Conservation (phyloP, 73 alveolate species). For the Blepharisma japonicum region DNA sequence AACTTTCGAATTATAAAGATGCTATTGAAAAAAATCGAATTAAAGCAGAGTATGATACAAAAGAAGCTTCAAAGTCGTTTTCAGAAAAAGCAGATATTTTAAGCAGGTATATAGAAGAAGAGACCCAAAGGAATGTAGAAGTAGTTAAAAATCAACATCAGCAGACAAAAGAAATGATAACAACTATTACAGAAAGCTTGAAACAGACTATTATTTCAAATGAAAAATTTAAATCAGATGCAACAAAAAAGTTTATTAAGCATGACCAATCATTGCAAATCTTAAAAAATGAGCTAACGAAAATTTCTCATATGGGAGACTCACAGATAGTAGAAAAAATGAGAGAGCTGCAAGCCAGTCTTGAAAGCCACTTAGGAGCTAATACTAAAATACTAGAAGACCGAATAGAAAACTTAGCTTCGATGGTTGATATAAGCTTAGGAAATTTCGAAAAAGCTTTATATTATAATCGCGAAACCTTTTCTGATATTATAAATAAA, state of each 20-base stretch:
- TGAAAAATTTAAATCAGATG: slow-evolving; percentile 53
- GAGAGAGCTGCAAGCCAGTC: slow-evolving; percentile 60
- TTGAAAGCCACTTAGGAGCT: slow-evolving; percentile 45
- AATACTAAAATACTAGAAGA: slow-evolving; percentile 53
- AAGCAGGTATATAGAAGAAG: slow-evolving; percentile 64
- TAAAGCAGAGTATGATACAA: slow-evolving; percentile 44
- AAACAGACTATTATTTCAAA: slow-evolving; percentile 51
- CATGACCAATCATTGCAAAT: slow-evolving; percentile 53
- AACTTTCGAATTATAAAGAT: slow-evolving; percentile 54
- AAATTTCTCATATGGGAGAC: slow-evolving; percentile 44
- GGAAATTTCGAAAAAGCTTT: slow-evolving; percentile 28
- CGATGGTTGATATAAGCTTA: slow-evolving; percentile 50
- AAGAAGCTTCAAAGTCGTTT: slow-evolving; percentile 51
- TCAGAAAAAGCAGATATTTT: slow-evolving; percentile 66
- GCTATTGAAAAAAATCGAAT: slow-evolving; percentile 35
- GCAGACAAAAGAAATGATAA: slow-evolving; percentile 49
- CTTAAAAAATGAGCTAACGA: slow-evolving; percentile 53
- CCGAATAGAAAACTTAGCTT: slow-evolving; percentile 59
- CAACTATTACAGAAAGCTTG: slow-evolving; percentile 60
- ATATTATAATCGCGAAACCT: slow-evolving; percentile 48
- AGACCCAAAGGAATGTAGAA: slow-evolving; percentile 39
- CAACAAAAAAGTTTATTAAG: slow-evolving; percentile 48
- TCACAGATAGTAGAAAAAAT: slow-evolving; percentile 40
- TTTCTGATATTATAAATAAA: slow-evolving; percentile 40
- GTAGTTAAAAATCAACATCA: slow-evolving; percentile 42